Percentiles rank a stretch among this genome's conserved stretches.
phyloP scores from a whole-genome alignment of 2,329 filamentous ascomycete genomes.

The Calonectria henricotiae region DNA sequence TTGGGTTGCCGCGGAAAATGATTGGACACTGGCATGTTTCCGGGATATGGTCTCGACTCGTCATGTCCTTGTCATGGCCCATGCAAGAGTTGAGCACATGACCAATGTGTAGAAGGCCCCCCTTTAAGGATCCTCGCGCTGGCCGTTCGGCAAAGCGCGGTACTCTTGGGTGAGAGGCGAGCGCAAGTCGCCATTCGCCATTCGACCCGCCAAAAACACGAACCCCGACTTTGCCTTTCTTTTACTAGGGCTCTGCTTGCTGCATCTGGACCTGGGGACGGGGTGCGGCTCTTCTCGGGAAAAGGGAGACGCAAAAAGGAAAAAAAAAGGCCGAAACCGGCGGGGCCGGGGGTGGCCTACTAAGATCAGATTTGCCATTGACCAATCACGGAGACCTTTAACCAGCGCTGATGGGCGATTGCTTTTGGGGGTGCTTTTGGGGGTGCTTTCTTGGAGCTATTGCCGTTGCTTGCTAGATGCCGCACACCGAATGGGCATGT shows the following conservation, averaged over 20 bases:
- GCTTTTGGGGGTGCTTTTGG: not conserved
- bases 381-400: constrained; percentile 42
- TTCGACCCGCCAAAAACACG: constrained; percentile 33
- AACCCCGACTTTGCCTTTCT: constrained; percentile 19
- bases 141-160: constrained; percentile 50
- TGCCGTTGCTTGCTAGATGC: not conserved
- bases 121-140: constrained; percentile 36
- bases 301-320: constrained; percentile 32
- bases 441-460: not conserved
- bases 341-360: constrained; percentile 4
- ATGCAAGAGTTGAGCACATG: constrained; percentile 44
- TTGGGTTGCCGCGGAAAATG: not conserved
- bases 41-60: constrained; percentile 5
- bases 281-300: constrained; percentile 53
- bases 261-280: constrained; percentile 7
- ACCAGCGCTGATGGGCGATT: constrained; percentile 21
- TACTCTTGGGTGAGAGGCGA: constrained; percentile 1
- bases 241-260: constrained; percentile 1
- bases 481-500: too few relatives aligned
- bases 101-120: constrained; percentile 30
- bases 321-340: constrained; percentile 48
- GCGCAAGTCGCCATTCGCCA: not conserved
- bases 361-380: constrained; percentile 45
- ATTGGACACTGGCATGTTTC: not conserved
- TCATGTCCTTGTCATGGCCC: constrained; percentile 13